Percentiles rank a stretch among this genome's conserved stretches.
These are phyloP conservation scores for Ailanthus altissimus DNA, from an alignment of 345 rosid species.

Conservation along the genomic window DNA sequence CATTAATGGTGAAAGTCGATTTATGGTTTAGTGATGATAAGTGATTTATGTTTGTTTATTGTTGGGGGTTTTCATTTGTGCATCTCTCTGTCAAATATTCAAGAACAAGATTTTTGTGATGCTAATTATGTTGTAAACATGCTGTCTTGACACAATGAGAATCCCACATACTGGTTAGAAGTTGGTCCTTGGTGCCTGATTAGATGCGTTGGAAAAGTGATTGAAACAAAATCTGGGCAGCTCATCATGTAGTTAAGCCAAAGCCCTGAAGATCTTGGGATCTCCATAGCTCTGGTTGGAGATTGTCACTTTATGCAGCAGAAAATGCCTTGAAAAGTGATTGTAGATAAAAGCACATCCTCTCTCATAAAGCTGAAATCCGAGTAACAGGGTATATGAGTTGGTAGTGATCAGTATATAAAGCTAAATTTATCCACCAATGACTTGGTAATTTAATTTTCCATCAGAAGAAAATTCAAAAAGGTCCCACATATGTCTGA, in stretches of 20 bases:
- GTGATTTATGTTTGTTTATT: constrained; percentile 4
- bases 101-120: constrained; percentile 4
- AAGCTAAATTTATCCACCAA: not conserved
- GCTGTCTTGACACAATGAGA: constrained; percentile 1
- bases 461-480: not conserved
- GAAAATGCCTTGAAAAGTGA: constrained; percentile 12
- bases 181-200: constrained; percentile 12
- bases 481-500: constrained; percentile 1
- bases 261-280: not conserved
- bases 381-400: not conserved
- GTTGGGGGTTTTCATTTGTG: constrained; percentile 24
- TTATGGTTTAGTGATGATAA: not conserved
- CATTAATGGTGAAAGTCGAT: not conserved
- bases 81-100: constrained; percentile 16
- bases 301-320: not conserved
- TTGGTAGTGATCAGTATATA: too few species aligned
- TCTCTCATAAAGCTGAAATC: not conserved
- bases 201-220: not conserved
- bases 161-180: constrained; percentile 8
- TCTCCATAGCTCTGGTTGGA: constrained; percentile 11
- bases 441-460: not conserved
- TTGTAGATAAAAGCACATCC: not conserved
- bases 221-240: not conserved
- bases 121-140: not conserved
- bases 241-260: not conserved